Percentiles rank a stretch among this genome's conserved stretches.
These are phyloP conservation scores for Coniochaeta hoffmannii DNA, from an alignment of 2,329 filamentous ascomycete species.

Conservation along the genomic window DNA sequence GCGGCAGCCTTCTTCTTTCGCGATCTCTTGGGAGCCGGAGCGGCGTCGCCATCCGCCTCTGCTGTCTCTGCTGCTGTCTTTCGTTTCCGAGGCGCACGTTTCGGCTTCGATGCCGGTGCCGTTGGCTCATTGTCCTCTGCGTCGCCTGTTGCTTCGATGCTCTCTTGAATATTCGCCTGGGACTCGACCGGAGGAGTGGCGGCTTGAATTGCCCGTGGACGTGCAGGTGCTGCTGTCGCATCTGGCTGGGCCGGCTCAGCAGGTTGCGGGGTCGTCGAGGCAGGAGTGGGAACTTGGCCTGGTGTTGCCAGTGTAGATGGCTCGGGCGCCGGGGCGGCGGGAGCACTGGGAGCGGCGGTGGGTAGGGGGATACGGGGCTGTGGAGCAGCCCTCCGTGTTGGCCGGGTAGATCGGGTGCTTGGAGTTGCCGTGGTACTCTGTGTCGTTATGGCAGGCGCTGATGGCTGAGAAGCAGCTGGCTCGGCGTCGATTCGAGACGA, in stretches of 20 bases:
- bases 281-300: background rate
- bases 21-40: constrained; percentile 14
- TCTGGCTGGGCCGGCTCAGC: background rate
- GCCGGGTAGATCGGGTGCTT: background rate
- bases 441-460: background rate
- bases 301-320: background rate
- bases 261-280: background rate
- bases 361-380: background rate
- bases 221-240: background rate
- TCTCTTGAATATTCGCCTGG: background rate
- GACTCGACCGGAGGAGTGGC: constrained; percentile 3
- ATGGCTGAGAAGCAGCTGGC: background rate
- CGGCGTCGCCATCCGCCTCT: constrained; percentile 9
- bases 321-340: background rate
- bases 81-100: constrained; percentile 12
- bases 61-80: constrained; percentile 7
- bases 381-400: background rate
- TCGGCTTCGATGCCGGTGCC: constrained; percentile 5
- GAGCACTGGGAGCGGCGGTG: background rate
- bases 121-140: background rate
- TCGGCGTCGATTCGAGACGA: background rate
- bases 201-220: background rate
- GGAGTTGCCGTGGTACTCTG: background rate
- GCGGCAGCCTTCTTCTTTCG: constrained; percentile 13
- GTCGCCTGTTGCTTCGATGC: constrained; percentile 3